These are phyloP conservation scores for Populus deltoides DNA, from an alignment of 345 rosid genomes.

Conservation along the genomic window DNA sequence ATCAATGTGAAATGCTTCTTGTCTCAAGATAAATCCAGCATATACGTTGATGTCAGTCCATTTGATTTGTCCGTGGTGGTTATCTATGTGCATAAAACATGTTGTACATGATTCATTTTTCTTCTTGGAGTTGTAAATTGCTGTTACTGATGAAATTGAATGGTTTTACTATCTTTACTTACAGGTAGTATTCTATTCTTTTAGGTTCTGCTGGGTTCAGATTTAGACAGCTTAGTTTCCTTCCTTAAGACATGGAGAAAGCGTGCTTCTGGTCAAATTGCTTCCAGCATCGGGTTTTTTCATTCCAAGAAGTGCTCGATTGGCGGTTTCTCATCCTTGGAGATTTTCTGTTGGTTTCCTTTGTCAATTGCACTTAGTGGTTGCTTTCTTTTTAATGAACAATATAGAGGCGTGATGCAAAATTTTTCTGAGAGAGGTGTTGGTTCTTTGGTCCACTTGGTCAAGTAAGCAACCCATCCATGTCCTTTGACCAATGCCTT, in stretches of 20 bases:
- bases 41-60: no score
- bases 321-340: constrained; percentile 75
- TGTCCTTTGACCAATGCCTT: neutral
- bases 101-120: no score
- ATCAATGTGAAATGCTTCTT: no score
- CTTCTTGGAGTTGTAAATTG: neutral
- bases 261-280: constrained; percentile 54
- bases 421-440: constrained; percentile 50
- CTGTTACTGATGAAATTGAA: neutral
- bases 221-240: constrained; percentile 35
- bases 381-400: constrained; percentile 37
- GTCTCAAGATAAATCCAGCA: no score
- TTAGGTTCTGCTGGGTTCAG: constrained; percentile 57
- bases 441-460: constrained; percentile 44
- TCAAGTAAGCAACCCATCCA: constrained; percentile 31
- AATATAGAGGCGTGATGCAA: constrained; percentile 58
- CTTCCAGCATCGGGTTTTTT: constrained; percentile 54
- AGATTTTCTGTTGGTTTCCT: constrained; percentile 71
- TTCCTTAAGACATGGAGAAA: constrained; percentile 67
- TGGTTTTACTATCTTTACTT: neutral
- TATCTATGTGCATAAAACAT: no score
- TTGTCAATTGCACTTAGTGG: constrained; percentile 84
- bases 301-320: constrained; percentile 81
- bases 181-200: neutral
- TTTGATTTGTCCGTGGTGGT: no score